Evolutionary conservation across 179 eudicot genomes (phyloP).

Genomic region (Vitellaria paradoxa): DNA sequence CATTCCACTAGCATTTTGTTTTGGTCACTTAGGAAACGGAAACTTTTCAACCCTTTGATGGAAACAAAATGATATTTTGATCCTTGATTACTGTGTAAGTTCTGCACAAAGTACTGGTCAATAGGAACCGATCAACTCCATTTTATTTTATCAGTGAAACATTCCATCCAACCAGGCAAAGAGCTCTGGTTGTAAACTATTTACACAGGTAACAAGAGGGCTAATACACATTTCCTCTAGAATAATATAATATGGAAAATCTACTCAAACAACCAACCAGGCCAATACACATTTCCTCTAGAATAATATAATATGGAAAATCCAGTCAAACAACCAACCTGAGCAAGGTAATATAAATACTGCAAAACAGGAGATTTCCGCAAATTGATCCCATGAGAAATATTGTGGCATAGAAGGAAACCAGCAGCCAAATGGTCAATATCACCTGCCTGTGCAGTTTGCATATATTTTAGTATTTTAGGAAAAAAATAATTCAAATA

Average conservation of each 20-base stretch:
- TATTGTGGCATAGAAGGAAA: conserved; percentile 75
- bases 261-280: conserved; percentile 38
- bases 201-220: neutral
- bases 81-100: no score
- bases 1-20: no score
- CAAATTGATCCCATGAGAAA: conserved; percentile 77
- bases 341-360: conserved; percentile 81
- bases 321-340: conserved; percentile 39
- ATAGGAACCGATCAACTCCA: neutral
- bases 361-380: conserved; percentile 77
- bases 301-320: neutral
- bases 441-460: conserved; percentile 66
- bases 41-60: no score
- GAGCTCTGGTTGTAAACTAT: neutral
- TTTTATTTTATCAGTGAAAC: neutral
- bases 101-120: neutral
- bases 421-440: conserved; percentile 81
- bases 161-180: conserved; percentile 1
- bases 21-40: no score
- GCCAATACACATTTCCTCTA: neutral
- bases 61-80: no score
- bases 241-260: neutral
- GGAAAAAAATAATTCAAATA: neutral
- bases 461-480: neutral
- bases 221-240: neutral